Evolutionary conservation across 176 grass and related monocot genomes (phyloP).

Genomic region (Themeda triandra): DNA sequence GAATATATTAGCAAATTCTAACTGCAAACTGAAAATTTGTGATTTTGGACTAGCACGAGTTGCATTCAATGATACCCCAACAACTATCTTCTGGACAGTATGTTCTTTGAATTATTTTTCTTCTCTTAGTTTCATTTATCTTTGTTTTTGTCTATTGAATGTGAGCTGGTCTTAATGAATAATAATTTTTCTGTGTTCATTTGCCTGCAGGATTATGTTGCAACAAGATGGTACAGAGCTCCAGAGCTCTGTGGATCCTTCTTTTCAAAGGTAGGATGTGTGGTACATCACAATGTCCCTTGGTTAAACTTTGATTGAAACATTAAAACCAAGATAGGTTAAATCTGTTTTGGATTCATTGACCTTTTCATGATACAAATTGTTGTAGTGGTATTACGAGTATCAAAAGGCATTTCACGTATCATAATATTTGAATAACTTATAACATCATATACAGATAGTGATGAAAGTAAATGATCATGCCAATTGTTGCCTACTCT

Average conservation of each 20-base stretch:
- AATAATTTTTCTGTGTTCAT: slow-evolving; percentile 26
- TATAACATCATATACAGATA: neutral
- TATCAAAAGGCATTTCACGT: neutral
- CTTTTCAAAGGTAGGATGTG: slow-evolving; percentile 76
- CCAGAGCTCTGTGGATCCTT: slow-evolving; percentile 97
- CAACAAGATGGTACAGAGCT: slow-evolving; percentile 99
- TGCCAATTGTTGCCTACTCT: slow-evolving; percentile 1
- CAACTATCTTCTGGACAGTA: slow-evolving; percentile 99
- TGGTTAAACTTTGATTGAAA: slow-evolving; percentile 17
- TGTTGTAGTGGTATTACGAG: neutral
- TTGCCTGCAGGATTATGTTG: slow-evolving; percentile 91
- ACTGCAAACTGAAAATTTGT: slow-evolving; percentile 99
- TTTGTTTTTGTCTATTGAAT: slow-evolving; percentile 1
- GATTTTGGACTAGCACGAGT: slow-evolving; percentile 98
- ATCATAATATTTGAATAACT: neutral
- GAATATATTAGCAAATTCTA: slow-evolving; percentile 98
- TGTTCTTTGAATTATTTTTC: slow-evolving; percentile 9
- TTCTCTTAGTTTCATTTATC: neutral
- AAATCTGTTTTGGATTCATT: slow-evolving; percentile 11
- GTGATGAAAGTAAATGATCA: neutral
- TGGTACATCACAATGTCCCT: neutral
- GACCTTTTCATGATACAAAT: neutral
- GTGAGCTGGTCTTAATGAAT: neutral
- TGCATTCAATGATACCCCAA: slow-evolving; percentile 92
- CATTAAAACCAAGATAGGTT: neutral